Percentiles rank a stretch among this genome's conserved stretches.
Conservation (phyloP, 345 rosid genomes). For the Theobroma cacao region DNA sequence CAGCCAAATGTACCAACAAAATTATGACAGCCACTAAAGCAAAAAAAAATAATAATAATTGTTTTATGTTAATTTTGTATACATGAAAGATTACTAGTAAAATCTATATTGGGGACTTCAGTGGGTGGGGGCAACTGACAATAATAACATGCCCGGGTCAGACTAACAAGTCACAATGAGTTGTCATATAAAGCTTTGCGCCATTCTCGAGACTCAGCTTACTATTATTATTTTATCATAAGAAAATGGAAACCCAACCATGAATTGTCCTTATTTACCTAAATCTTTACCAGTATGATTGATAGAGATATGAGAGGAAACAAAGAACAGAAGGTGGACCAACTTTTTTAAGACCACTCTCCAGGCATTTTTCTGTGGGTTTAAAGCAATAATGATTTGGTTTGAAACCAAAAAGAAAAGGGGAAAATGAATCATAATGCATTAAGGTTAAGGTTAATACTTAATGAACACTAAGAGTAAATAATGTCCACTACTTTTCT, state of each 20-base stretch:
- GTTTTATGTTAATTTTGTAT: background rate
- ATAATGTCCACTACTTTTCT: too few relatives aligned
- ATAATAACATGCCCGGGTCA: background rate
- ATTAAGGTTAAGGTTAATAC: background rate
- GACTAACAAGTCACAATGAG: background rate
- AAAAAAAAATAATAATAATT: background rate
- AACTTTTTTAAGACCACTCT: background rate
- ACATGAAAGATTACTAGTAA: background rate
- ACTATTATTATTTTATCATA: background rate
- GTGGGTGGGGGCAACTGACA: background rate
- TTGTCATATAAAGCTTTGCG: slow-evolving; percentile 1
- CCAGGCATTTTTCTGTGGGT: background rate
- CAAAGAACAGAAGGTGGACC: background rate
- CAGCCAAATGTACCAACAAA: background rate
- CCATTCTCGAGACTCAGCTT: background rate
- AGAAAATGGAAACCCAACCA: background rate
- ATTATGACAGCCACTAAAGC: background rate
- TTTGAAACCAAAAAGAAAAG: too few relatives aligned
- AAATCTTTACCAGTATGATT: background rate
- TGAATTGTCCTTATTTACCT: slow-evolving; percentile 10
- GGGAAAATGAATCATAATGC: background rate
- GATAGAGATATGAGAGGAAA: background rate
- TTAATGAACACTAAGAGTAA: too few relatives aligned
- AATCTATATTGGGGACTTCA: background rate
- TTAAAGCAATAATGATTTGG: too few relatives aligned